These are phyloP conservation scores for Alternaria sp. DNA, from an alignment of 2,329 filamentous ascomycete genomes.

Conservation along the genomic window DNA sequence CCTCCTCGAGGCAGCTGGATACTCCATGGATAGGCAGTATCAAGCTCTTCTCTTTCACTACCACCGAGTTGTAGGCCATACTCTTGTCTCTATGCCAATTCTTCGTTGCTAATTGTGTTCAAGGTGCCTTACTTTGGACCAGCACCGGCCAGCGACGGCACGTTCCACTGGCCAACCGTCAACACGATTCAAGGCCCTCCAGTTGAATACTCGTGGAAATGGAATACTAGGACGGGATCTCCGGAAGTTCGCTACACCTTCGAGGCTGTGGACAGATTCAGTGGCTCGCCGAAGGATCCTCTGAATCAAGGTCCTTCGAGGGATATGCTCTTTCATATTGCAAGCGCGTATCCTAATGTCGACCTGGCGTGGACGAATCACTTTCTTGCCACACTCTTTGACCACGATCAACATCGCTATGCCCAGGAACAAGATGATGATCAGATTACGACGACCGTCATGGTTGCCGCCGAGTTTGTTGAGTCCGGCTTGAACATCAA, in stretches of 20 bases:
- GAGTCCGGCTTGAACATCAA: not conserved
- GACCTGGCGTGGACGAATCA: not conserved
- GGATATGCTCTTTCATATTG: not conserved
- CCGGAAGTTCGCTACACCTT: not conserved
- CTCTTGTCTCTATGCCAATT: not conserved
- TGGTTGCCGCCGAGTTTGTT: constrained; percentile 1
- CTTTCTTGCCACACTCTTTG: constrained; percentile 1
- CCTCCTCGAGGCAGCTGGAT: not conserved
- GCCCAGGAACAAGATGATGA: not conserved
- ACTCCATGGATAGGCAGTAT: not conserved
- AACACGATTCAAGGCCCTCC: not conserved
- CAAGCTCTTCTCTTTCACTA: not conserved
- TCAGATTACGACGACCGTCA: not conserved
- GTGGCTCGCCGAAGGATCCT: not conserved
- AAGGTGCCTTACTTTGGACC: constrained; percentile 1
- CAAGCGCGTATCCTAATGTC: not conserved
- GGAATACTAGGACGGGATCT: not conserved
- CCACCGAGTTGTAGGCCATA: not conserved
- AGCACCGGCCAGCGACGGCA: not conserved
- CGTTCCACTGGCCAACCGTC: not conserved
- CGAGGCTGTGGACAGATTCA: not conserved
- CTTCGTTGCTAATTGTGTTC: not conserved
- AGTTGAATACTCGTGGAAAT: constrained; percentile 5
- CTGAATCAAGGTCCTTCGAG: not conserved
- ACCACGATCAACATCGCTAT: constrained; percentile 1